Evolutionary conservation across 352 stramenopile species (phyloP).

Genomic region (Phytopythium oedochilum): DNA sequence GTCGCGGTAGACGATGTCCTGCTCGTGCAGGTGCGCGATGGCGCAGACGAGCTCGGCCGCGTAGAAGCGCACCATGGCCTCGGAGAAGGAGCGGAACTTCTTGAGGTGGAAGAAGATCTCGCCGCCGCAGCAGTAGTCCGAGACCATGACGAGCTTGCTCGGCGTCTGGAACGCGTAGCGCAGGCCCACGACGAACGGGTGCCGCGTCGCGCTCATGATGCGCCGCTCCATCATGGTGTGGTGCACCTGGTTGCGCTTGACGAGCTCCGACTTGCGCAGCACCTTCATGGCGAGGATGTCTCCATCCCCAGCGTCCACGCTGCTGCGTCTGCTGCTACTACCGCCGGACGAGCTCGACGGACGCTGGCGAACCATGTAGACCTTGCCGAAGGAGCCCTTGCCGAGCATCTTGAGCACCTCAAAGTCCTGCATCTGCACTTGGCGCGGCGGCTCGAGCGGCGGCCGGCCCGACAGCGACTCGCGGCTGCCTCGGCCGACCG

Average conservation of each 20-base stretch:
- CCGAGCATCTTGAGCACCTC: conserved; percentile 98
- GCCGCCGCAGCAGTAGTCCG: conserved; percentile 86
- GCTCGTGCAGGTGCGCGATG: conserved; percentile 86
- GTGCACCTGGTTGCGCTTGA: conserved; percentile 84
- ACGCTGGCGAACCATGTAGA: conserved; percentile 95
- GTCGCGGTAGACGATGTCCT: conserved; percentile 92
- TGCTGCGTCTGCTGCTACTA: not conserved
- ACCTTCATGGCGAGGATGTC: conserved; percentile 89
- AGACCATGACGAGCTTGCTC: conserved; percentile 91
- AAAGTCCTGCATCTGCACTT: conserved; percentile 87
- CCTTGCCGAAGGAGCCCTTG: conserved; percentile 96
- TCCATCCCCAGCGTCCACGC: conserved; percentile 15
- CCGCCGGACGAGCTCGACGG: not conserved
- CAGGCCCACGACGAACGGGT: conserved; percentile 97
- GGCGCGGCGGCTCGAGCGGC: conserved; percentile 5
- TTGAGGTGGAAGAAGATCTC: conserved; percentile 93
- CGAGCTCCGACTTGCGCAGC: conserved; percentile 81
- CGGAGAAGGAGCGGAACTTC: conserved; percentile 88
- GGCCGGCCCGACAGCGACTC: conserved; percentile 2
- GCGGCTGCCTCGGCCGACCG: conserved; percentile 17
- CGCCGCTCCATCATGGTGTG: conserved; percentile 88
- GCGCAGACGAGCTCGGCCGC: conserved; percentile 90
- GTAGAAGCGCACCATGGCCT: conserved; percentile 91
- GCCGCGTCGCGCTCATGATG: conserved; percentile 89
- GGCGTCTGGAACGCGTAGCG: conserved; percentile 91